A percentile compares a stretch with the other conserved stretches of the same genome.
Conservation (phyloP, 768 basidiomycete genomes). For the Trametes meyenii region DNA sequence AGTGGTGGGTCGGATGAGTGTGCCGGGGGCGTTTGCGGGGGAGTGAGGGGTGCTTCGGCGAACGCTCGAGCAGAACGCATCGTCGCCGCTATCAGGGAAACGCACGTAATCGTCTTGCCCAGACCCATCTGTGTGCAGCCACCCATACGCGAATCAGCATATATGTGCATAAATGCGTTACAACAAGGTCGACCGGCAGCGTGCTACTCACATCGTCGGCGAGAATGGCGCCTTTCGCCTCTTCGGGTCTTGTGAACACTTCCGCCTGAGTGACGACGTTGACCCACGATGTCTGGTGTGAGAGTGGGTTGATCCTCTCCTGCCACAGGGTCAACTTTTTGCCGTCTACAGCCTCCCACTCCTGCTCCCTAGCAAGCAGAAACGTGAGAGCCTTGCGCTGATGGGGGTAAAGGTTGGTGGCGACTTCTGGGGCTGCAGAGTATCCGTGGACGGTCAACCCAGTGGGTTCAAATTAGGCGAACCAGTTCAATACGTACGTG, state of each 20-base stretch:
- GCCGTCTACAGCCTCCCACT: conserved; percentile 57
- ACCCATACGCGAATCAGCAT: conserved; percentile 8
- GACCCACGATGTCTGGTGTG: conserved; percentile 62
- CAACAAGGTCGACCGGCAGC: neutral
- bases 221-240: conserved; percentile 86
- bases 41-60: conserved; percentile 54
- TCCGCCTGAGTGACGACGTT: conserved; percentile 87
- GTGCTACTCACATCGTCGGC: conserved; percentile 87
- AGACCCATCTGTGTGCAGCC: conserved; percentile 92
- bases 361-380: conserved; percentile 84
- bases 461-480: neutral
- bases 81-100: conserved; percentile 90
- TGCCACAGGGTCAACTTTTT: conserved; percentile 77
- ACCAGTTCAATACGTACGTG: conserved; percentile 56
- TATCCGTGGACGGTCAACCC: neutral
- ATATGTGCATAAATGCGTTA: conserved; percentile 14
- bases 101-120: conserved; percentile 95
- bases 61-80: conserved; percentile 69
- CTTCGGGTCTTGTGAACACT: conserved; percentile 61
- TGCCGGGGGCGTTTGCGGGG: conserved; percentile 41
- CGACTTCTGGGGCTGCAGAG: conserved; percentile 63
- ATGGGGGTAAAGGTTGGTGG: conserved; percentile 91
- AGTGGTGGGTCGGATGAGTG: conserved; percentile 37
- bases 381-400: conserved; percentile 98
- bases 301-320: conserved; percentile 49